phyloP scores from a whole-genome alignment of 768 basidiomycete species.

The Suillus variegatus region DNA sequence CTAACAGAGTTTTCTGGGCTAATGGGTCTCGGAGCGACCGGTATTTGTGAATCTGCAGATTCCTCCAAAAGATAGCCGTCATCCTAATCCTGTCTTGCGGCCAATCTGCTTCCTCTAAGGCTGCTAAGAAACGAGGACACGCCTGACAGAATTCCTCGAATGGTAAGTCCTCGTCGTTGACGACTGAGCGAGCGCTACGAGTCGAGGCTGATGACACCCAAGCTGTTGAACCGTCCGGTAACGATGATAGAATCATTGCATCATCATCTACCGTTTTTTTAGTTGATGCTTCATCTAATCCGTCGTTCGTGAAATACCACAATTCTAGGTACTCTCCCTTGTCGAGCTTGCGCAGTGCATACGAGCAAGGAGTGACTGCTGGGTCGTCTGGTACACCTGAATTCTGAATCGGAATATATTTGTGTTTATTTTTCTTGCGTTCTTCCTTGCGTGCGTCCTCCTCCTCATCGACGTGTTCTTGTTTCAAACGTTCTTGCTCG shows the following conservation, averaged over 20 bases:
- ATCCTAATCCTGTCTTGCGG: background rate
- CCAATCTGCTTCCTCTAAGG: background rate
- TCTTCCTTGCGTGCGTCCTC: background rate
- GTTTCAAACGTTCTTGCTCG: too few relatives aligned
- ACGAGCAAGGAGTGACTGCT: background rate
- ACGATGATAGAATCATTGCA: background rate
- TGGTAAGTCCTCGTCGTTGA: background rate
- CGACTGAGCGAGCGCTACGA: accelerated
- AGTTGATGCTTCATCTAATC: background rate
- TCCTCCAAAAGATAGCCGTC: background rate
- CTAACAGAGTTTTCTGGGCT: background rate
- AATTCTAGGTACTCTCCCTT: background rate
- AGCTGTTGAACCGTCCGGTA: background rate
- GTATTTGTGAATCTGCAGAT: background rate
- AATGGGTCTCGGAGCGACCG: accelerated
- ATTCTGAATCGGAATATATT: background rate
- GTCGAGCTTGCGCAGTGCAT: background rate
- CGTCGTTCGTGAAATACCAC: constrained; percentile 6
- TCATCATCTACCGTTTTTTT: background rate
- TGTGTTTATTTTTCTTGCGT: constrained; percentile 1
- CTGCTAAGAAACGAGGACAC: accelerated
- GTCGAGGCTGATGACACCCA: background rate
- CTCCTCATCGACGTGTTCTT: background rate
- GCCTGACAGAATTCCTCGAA: background rate
- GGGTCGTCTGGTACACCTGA: background rate